These are phyloP conservation scores for Boletus vinaceobasis DNA, from an alignment of 768 basidiomycete species.

Conservation along the genomic window DNA sequence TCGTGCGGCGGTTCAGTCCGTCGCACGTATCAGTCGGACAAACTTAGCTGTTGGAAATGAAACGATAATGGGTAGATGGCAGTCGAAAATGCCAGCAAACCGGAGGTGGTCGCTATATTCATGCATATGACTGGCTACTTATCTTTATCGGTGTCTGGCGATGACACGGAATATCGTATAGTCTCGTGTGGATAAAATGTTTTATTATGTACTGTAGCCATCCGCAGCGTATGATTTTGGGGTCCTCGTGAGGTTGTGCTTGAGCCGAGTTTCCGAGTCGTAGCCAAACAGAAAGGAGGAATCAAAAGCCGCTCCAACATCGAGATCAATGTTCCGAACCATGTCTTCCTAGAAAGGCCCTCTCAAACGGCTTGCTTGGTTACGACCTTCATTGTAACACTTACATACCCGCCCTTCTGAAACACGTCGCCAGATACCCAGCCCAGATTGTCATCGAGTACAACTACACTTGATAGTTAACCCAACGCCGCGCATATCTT, in stretches of 20 bases:
- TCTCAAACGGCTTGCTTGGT: slow-evolving; percentile 5
- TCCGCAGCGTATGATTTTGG: background rate
- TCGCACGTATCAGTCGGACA: slow-evolving; percentile 20
- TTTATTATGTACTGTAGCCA: background rate
- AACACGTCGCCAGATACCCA: slow-evolving; percentile 9
- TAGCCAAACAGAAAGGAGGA: background rate
- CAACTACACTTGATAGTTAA: background rate
- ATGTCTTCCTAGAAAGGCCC: background rate
- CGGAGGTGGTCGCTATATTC: background rate
- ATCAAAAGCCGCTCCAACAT: background rate
- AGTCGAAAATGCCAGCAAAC: background rate
- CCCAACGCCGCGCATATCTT: background rate
- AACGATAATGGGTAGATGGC: no score
- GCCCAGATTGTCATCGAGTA: slow-evolving; percentile 9
- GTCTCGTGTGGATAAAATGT: background rate
- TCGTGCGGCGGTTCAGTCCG: slow-evolving; percentile 24
- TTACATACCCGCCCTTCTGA: slow-evolving; percentile 9
- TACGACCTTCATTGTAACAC: slow-evolving; percentile 2
- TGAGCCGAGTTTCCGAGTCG: background rate
- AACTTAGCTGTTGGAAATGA: slow-evolving; percentile 2
- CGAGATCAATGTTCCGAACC: background rate
- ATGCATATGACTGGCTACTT: background rate
- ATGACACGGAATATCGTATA: background rate
- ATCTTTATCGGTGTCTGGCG: background rate
- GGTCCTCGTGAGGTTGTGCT: background rate